Evolutionary conservation across 352 stramenopile species (phyloP), one percentile per base, ranked within the genome.

Genomic region (Phytophthora ohioensis): DNA sequence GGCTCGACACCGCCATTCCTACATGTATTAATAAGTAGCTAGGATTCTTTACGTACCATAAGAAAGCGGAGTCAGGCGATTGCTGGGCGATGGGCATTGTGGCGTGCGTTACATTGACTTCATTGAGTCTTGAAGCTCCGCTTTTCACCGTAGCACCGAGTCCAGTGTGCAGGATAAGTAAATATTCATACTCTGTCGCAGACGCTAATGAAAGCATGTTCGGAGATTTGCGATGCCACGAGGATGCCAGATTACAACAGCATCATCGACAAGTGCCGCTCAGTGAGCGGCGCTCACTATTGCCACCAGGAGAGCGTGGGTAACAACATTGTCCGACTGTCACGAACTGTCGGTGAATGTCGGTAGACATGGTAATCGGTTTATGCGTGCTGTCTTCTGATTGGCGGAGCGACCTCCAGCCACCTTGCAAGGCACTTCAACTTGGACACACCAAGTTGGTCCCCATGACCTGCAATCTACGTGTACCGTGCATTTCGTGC

Each of bases 351-450:
- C 55, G 55, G 55, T 62, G 53, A 27, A 62, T 52, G 55, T 52
- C 55, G 55, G 55, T 62, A 43, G 10, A 5, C 11, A 3, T 2
- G 15, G 55, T 52, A 62, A 62, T 62, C 55, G 39, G 49, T 1
- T 53, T 62, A 62, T 52, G 55, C 55, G 55, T 41, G 31, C 39
- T 11, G 13, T 12, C 3, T n/a, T 30, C 10, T 43, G 55, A 62
- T 62, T 62, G 41, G 55, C 35, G 3, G 12, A n/a, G 10, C 8
- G 17, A 21, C 17, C 17, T 21, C 6, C 34, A 34, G 7, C 1
- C 15, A 43, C 30, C 42, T 63, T 63, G 32, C 56, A 63, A 42
- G 36, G n/a, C 56, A 63, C 56, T 63, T 63, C 56, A 63, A 63
- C 42, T 54, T 63, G 41, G 55, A 52, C 41, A 53, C n/a, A 54